Percentiles rank a stretch among this genome's conserved stretches.
phyloP scores from a whole-genome alignment of 2,329 filamentous ascomycete species.

The Mariannaea sp. region DNA sequence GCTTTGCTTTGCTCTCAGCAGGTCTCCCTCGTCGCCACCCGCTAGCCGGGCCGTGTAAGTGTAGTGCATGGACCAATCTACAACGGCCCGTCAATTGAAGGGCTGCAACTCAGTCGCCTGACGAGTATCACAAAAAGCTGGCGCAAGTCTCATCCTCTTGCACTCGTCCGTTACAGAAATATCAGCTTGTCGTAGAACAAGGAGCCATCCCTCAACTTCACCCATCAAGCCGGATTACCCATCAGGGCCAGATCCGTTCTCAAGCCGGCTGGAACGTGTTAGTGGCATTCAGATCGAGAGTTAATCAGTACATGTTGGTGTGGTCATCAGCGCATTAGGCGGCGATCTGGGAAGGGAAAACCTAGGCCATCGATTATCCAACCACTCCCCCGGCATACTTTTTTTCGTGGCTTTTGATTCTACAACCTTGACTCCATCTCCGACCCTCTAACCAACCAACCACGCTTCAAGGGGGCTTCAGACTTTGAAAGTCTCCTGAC shows the following conservation, averaged over 20 bases:
- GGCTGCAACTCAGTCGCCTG: background rate
- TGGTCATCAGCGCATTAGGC: background rate
- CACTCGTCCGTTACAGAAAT: background rate
- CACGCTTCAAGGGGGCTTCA: no score
- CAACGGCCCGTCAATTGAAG: slow-evolving; percentile 3
- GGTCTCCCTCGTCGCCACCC: background rate
- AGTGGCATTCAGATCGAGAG: background rate
- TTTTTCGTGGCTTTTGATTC: no score
- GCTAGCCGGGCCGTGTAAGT: background rate
- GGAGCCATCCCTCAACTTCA: no score
- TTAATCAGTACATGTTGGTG: background rate
- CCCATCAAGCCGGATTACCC: no score
- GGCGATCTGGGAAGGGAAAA: no score
- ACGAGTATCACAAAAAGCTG: background rate
- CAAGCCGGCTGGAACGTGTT: background rate
- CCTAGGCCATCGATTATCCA: no score
- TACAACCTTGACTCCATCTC: no score
- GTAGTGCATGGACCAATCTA: slow-evolving; percentile 2
- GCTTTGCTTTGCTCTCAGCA: no score
- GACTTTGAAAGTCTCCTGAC: no score
- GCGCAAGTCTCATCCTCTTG: background rate
- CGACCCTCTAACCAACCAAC: no score
- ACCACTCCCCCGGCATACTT: no score
- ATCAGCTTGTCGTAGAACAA: background rate
- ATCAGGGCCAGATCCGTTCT: background rate